A percentile compares a stretch with the other conserved stretches of the same genome.
phyloP scores from a whole-genome alignment of 1,139 yeast species.

The Taphrina pruni region DNA sequence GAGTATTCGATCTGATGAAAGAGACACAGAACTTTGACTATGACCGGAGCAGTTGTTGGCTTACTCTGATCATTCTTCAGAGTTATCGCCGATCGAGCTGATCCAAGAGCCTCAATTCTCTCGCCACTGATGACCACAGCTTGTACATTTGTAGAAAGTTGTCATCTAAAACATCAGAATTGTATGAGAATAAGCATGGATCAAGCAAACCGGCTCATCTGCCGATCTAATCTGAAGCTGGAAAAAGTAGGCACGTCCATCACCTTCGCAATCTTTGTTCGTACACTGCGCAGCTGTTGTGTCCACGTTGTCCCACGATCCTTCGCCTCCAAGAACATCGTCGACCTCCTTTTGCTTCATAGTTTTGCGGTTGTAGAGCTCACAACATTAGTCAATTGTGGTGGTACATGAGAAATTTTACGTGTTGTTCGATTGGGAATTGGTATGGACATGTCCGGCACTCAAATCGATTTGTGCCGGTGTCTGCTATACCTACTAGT shows the following conservation, averaged over 20 bases:
- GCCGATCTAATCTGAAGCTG: slow-evolving; percentile 66
- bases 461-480: slow-evolving; percentile 41
- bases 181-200: slow-evolving; percentile 83
- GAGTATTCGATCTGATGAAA: too few species aligned
- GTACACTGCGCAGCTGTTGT: slow-evolving; percentile 77
- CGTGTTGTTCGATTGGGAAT: slow-evolving; percentile 42
- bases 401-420: slow-evolving; percentile 4
- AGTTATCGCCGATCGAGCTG: too few species aligned
- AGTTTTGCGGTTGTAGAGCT: slow-evolving; percentile 78
- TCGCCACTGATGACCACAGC: slow-evolving; percentile 95
- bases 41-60: too few species aligned
- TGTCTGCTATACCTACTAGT: slow-evolving; percentile 24
- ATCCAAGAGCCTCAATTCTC: slow-evolving; percentile 63
- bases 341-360: slow-evolving; percentile 89
- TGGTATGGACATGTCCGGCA: slow-evolving; percentile 45
- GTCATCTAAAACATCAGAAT: slow-evolving; percentile 22
- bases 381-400: background rate
- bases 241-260: slow-evolving; percentile 83
- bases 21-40: too few species aligned
- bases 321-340: slow-evolving; percentile 95
- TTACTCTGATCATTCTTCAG: too few species aligned
- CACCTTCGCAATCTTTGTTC: slow-evolving; percentile 73
- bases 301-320: slow-evolving; percentile 99
- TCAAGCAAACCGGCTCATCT: slow-evolving; percentile 87
- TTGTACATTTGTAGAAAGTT: slow-evolving; percentile 62